A percentile compares a stretch with the other conserved stretches of the same genome.
Evolutionary conservation across 1,284 basidiomycete genomes (phyloP).

Genomic region (Mrakiaceae sp.): DNA sequence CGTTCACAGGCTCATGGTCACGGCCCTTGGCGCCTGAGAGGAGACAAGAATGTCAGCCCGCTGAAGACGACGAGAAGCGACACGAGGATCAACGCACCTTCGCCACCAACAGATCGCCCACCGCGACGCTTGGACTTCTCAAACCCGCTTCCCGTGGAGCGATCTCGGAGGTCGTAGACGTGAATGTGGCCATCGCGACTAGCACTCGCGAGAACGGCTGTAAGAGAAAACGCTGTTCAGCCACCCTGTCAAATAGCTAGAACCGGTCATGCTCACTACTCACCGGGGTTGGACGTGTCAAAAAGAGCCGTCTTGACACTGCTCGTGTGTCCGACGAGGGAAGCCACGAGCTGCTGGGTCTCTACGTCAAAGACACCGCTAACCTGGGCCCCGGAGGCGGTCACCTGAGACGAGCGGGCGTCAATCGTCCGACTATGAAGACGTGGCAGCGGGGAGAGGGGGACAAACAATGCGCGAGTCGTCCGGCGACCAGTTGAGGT

Average conservation of each 20-base stretch:
- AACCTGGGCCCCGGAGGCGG: conserved; percentile 32
- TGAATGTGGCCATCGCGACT: conserved; percentile 36
- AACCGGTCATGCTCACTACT: background rate
- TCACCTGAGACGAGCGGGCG: conserved; percentile 22
- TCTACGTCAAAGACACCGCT: conserved; percentile 25
- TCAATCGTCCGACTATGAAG: background rate
- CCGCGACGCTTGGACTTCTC: background rate
- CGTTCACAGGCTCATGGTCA: background rate
- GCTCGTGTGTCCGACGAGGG: conserved; percentile 31
- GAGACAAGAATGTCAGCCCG: too few relatives aligned
- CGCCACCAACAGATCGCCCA: background rate
- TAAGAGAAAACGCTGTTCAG: background rate
- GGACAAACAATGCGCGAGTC: conserved; percentile 38
- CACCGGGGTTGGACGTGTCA: conserved; percentile 23
- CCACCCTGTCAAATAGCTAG: background rate
- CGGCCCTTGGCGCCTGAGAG: background rate
- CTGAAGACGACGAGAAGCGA: too few relatives aligned
- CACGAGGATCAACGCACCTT: too few relatives aligned
- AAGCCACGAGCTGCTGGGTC: conserved; percentile 21
- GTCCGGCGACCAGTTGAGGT: conserved; percentile 56
- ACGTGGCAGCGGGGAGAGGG: background rate
- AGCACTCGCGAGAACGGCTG: conserved; percentile 28
- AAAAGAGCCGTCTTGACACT: conserved; percentile 31
- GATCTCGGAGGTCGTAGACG: conserved; percentile 32
- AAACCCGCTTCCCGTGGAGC: background rate